Evolutionary conservation across 108 stramenopile species (phyloP).

Genomic region (Chaetoceros tenuissimus): DNA sequence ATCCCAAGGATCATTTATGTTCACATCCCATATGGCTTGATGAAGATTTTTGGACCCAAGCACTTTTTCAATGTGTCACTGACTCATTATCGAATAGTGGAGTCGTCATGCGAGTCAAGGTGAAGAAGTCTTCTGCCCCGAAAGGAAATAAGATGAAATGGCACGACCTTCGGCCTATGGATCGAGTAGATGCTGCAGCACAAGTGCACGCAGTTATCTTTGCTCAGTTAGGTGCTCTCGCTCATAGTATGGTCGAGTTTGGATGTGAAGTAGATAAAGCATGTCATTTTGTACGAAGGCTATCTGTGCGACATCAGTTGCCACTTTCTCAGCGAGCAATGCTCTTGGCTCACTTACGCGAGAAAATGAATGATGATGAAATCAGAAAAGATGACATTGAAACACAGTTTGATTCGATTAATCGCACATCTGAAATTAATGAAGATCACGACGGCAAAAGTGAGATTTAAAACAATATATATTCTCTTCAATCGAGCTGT

Average conservation of each 20-base stretch:
- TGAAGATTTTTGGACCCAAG: conserved; percentile 58
- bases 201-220: conserved; percentile 75
- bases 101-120: conserved; percentile 24
- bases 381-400: no score
- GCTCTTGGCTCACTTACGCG: conserved; percentile 58
- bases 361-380: no score
- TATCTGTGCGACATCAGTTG: conserved; percentile 57
- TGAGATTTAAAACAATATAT: no score
- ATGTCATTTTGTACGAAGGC: conserved; percentile 56
- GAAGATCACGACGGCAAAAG: no score
- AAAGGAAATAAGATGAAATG: conserved; percentile 47
- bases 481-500: no score
- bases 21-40: conserved; percentile 50
- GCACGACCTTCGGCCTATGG: conserved; percentile 50
- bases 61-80: conserved; percentile 47
- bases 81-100: conserved; percentile 59
- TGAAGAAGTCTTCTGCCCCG: conserved; percentile 7
- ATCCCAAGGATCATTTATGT: conserved; percentile 33
- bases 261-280: conserved; percentile 45
- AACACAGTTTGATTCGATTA: no score
- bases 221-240: conserved; percentile 61
- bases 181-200: conserved; percentile 54
- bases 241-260: conserved; percentile 71
- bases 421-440: no score
- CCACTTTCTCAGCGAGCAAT: conserved; percentile 56